Base-by-base conservation (phyloP, 352 stramenopile species). In the Phytophthora litchii region DNA sequence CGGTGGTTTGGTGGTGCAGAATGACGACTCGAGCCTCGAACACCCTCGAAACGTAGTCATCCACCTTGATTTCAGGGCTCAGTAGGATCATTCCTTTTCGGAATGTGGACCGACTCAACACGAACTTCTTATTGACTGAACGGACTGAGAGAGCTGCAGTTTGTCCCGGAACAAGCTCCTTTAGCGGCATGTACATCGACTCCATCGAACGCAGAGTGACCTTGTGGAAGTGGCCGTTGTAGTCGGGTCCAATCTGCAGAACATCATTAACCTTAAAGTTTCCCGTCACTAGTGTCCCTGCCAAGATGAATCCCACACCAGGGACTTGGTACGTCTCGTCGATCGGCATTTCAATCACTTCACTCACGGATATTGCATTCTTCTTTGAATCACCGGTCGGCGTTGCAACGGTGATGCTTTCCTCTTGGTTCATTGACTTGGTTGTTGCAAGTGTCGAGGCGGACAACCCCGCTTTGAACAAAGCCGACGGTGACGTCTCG, bases 1-100 rank as follows among this genome's bases (percentile, higher is more conserved):
- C 91, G 0, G 94, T 98, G n/a, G 94, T 98, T 50, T 96, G 91
- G 77, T 98, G 94, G 78, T 98, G 94, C 27, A 98, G 63, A 57
- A 98, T 97, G 32, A 97, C 86, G 14, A 98, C 90, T 23, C 93
- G 87, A 19, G 94, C 94, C 43, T 98, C 88, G 61, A 98, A 98
- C 48, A 92, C 67, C 23, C 76, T 70, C 31, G 84, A 94, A 1
- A 92, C 79, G 69, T 92, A 93, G 46, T 91, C 72, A 35, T 42
- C 66, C 23, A 89, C 70, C 44, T 92, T 83, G 32, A 96, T 85
- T 19, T 94, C 73, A 17, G 76, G 82, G 38, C 86, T 92, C 29
- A 98, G 54, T 23, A 96, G 69, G 37, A 98, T 76, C 93, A 98
- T 98, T 17, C 93, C 93, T 64, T 97, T 97, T 34, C 90, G 85